Base-by-base conservation (phyloP, 2,329 filamentous ascomycete species). In the Hymenoscyphus linearis region DNA sequence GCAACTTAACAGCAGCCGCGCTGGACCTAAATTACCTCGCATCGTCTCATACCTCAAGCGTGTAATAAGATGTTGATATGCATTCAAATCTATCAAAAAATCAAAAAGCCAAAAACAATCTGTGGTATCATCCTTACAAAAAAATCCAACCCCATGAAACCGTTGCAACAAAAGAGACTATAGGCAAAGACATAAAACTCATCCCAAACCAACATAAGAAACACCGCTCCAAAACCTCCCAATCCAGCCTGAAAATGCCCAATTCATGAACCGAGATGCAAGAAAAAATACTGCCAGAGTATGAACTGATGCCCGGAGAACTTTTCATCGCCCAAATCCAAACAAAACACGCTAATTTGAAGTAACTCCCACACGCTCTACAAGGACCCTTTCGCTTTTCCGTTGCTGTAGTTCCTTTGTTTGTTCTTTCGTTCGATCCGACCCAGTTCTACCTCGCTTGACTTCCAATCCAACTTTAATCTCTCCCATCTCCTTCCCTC, bases 311-410 rank as follows among this genome's bases (percentile, higher is more conserved):
- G 25, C 25, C 31, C 22, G 34, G 2, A 40, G 5, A 25, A 6
- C 25, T 13, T 22, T 44, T 25, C 54, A 26, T 25, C 36, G 13
- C 31, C 16, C 35, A 27, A 26, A 14, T n/a, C n/a, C n/a, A 13
- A 27, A 10, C 27, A 25, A 27, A 36, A 9, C 53, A 9, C 53
- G 9, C 40, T 58, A 64, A 54, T 59, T 64, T 47, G 61, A 61
- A 57, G 56, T 52, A 57, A 62, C 50, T 18, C 64, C 62, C 25
- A 65, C 54, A 6, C 75, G 75, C 63, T 85, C 82, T 27, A 85
- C 71, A 40, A 85, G 72, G 36, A 82, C 78, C 61, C 77, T 76
- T 71, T 83, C 80, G 68, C 83, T 85, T 72, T 79, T 80, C 62
- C 81, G 76, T 64, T 80, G 72, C 22, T 65, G 60, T 18, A 64